These are phyloP conservation scores for Zopfochytrium polystomum DNA, from an alignment of 371 early-diverging fungal species.

Conservation along the genomic window DNA sequence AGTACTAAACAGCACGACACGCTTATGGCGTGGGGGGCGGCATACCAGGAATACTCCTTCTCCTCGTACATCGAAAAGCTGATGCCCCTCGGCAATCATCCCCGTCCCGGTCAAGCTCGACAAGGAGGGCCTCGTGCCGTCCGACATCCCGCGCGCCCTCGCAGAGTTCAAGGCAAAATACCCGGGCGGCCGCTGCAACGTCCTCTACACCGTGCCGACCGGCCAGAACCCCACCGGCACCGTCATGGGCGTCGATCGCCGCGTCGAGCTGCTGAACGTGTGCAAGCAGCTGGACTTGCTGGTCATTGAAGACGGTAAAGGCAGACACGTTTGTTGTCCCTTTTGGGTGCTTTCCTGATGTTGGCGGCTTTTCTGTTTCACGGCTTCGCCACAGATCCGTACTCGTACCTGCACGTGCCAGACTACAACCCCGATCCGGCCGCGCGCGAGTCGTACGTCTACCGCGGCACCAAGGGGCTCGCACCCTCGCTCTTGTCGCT, in stretches of 20 bases:
- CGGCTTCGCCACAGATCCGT: conserved; percentile 5
- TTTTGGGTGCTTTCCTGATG: conserved; percentile 6
- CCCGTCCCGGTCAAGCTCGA: conserved; percentile 20
- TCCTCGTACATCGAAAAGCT: conserved; percentile 17
- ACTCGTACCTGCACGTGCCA: conserved; percentile 6
- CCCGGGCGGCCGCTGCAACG: conserved; percentile 20
- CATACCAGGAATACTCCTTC: conserved; percentile 9
- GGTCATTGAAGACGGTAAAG: conserved; percentile 48
- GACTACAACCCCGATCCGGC: neutral
- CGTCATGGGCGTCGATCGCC: conserved; percentile 51
- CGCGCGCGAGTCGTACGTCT: conserved; percentile 4
- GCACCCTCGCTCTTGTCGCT: conserved; percentile 12
- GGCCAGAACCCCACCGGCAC: conserved; percentile 65
- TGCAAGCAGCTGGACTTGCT: conserved; percentile 52
- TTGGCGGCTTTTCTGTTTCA: neutral
- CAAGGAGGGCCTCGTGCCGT: conserved; percentile 16
- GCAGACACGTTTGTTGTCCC: neutral
- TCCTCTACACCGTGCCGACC: conserved; percentile 59
- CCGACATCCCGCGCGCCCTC: conserved; percentile 10
- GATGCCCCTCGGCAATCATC: conserved; percentile 11
- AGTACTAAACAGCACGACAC: too few relatives aligned
- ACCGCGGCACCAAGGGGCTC: conserved; percentile 7
- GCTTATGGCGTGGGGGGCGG: too few relatives aligned
- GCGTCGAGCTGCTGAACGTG: conserved; percentile 49
- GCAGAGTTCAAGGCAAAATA: neutral